Evolutionary conservation across 352 stramenopile species (phyloP).

Genomic region (Phytophthora fragariaefolia): DNA sequence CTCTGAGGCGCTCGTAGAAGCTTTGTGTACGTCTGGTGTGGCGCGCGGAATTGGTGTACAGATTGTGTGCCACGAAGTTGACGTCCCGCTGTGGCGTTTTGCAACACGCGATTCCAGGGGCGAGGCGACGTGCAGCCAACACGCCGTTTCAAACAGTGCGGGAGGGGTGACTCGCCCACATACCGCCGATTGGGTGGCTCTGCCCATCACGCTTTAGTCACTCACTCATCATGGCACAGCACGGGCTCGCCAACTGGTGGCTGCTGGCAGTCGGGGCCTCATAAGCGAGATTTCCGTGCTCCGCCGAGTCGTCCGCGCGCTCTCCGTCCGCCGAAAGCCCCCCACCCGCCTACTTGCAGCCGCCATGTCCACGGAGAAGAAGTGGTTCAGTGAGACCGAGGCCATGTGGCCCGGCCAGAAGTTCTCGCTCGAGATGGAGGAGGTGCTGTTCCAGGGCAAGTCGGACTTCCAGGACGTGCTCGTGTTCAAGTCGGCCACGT

Average conservation of each 20-base stretch:
- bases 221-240: not conserved
- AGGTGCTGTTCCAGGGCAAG: conserved; percentile 96
- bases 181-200: conserved; percentile 24
- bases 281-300: conserved; percentile 35
- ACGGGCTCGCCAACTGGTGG: conserved; percentile 23
- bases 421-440: conserved; percentile 94
- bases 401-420: conserved; percentile 94
- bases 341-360: not conserved
- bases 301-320: conserved; percentile 12
- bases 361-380: conserved; percentile 50
- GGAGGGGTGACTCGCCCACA: conserved; percentile 10
- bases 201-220: conserved; percentile 27
- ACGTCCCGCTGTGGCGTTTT: conserved; percentile 5
- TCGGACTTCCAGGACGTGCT: conserved; percentile 98
- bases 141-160: not conserved
- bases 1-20: not conserved
- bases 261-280: conserved; percentile 1
- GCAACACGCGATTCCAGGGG: conserved; percentile 17
- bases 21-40: conserved; percentile 13
- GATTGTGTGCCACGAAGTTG: not conserved
- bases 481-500: conserved; percentile 98
- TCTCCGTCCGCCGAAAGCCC: conserved; percentile 9
- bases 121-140: conserved; percentile 10
- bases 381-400: conserved; percentile 97
- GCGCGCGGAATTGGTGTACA: not conserved